These are phyloP conservation scores for Cicer chorassanicum DNA, from an alignment of 306 rosid species.

Conservation along the genomic window DNA sequence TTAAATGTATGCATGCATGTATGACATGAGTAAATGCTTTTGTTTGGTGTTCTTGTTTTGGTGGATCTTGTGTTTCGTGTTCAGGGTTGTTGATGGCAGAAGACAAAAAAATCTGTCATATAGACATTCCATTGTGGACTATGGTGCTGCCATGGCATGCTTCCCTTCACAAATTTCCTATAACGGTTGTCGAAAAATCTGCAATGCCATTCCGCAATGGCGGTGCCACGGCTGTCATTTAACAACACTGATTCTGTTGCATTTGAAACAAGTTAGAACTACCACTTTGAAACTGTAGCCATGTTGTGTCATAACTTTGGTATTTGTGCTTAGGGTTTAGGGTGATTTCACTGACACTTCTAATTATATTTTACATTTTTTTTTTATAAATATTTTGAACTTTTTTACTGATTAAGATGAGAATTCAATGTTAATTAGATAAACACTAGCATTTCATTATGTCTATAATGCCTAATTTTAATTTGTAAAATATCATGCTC, in stretches of 20 bases:
- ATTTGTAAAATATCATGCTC: background rate
- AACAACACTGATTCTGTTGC: background rate
- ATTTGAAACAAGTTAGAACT: constrained; percentile 11
- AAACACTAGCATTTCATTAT: background rate
- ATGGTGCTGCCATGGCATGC: too few species aligned
- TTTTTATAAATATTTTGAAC: background rate
- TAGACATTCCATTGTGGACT: too few species aligned
- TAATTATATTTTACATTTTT: background rate
- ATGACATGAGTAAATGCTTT: constrained; percentile 4
- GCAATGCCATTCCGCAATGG: too few species aligned
- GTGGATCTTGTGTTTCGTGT: constrained; percentile 15
- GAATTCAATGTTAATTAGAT: constrained; percentile 5
- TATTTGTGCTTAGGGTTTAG: background rate
- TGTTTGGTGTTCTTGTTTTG: constrained; percentile 24
- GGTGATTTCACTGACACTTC: background rate
- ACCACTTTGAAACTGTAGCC: background rate
- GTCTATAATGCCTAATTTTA: background rate
- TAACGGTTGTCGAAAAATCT: too few species aligned
- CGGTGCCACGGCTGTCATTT: too few species aligned
- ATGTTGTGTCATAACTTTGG: background rate
- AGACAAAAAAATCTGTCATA: too few species aligned
- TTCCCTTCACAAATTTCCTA: too few species aligned
- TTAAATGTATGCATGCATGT: background rate
- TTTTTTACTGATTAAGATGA: background rate
- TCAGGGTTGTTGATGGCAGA: too few species aligned